These are phyloP conservation scores for Pythium rhizo-oryzae DNA, from an alignment of 352 stramenopile species.

Conservation along the genomic window DNA sequence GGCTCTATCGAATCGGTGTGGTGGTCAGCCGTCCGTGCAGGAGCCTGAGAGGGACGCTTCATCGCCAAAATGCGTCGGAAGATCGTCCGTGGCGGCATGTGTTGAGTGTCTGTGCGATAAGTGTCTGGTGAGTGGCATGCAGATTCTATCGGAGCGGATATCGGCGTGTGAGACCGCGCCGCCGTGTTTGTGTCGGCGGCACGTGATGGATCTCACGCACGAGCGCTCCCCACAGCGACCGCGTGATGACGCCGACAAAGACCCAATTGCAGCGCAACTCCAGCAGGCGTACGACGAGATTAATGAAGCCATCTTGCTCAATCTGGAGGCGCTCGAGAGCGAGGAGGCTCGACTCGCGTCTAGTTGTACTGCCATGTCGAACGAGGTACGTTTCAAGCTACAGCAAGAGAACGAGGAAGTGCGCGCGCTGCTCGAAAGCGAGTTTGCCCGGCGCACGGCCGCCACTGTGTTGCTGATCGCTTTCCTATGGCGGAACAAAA, in stretches of 20 bases:
- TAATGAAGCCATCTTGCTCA: constrained; percentile 21
- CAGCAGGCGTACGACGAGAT: constrained; percentile 14
- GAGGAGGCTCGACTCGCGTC: constrained; percentile 20
- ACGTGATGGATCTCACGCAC: neutral
- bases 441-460: constrained; percentile 36
- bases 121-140: constrained; percentile 28
- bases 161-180: constrained; percentile 1
- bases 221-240: neutral
- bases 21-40: no score
- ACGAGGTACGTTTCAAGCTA: constrained; percentile 26
- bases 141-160: constrained; percentile 20
- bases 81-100: constrained; percentile 12
- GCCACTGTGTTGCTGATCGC: constrained; percentile 40
- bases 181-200: neutral
- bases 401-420: constrained; percentile 50
- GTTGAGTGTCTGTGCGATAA: constrained; percentile 12
- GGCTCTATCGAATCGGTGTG: no score
- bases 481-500: constrained; percentile 20
- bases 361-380: constrained; percentile 17
- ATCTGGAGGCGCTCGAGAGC: constrained; percentile 41
- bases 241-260: neutral
- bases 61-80: no score
- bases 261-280: neutral
- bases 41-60: no score
- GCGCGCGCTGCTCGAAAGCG: constrained; percentile 33